Base-by-base conservation (phyloP, 1,284 basidiomycete species). In the Papiliotrema fonsecae region DNA sequence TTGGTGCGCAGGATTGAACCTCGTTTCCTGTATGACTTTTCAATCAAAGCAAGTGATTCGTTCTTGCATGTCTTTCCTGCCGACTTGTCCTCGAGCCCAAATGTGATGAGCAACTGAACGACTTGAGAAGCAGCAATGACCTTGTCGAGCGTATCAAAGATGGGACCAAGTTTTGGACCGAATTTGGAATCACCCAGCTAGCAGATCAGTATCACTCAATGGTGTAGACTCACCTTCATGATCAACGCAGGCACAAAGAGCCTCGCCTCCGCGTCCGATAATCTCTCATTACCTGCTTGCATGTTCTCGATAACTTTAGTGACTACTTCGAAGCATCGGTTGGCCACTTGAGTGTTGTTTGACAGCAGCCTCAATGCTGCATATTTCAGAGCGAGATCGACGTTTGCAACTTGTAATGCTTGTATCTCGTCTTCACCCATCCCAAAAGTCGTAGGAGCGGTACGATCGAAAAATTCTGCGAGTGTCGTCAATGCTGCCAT, bases 321-420 rank as follows among this genome's bases (percentile, higher is more conserved):
- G 22, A 94, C 79, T 24, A 91, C 82, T 54, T 98, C 96, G 55
- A 99, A 75, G 64, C 90, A 93, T 69, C 88, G 89, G 42, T 88
- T 82, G 10, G 86, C 81, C 22, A 97, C 77, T 65, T 91, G 96
- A 6, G 94, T 91, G 69, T 96, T 94, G 50, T 93, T 88, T 70
- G 96, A 89, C 57, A 94, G 85, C 35, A 87, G 80, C 56, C 91
- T 87, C 57, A 98, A 81, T 1, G 92, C 93, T 18, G 87, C 81
- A 62, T 98, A 99, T 78, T 97, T 97, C 67, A 98, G 77, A 2
- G 89, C 82, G 30, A 98, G 77, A 69, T 99, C 96, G 40, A 89
- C 83, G 69, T 94, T 97, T 27, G 90, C 88, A 25, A 94, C 65
- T 50, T 89, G 84, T n/a, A 88, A 77, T 26, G 80, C 80, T 61